Evolutionary conservation across 2,329 filamentous ascomycete species (phyloP).

Genomic region (Polytolypa hystricis): DNA sequence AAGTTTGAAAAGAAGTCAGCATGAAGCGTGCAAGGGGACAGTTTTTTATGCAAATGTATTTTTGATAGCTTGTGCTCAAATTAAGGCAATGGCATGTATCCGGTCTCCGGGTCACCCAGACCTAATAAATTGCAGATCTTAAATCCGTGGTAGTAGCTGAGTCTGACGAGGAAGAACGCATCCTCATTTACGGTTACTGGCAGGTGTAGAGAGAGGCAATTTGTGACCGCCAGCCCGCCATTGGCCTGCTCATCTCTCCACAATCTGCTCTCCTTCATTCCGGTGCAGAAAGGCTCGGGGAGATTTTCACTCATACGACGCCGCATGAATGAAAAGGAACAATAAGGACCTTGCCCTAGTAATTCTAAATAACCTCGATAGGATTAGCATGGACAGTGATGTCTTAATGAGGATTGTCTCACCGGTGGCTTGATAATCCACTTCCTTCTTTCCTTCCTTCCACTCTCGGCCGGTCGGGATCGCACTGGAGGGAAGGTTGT

Average conservation of each 20-base stretch:
- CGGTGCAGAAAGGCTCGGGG: not conserved
- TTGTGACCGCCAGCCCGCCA: not conserved
- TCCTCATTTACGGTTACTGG: slow-evolving; percentile 1
- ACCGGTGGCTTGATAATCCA: too few species aligned
- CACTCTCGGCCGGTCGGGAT: too few species aligned
- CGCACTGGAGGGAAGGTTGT: too few species aligned
- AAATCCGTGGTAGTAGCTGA: slow-evolving; percentile 1
- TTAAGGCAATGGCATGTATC: too few species aligned
- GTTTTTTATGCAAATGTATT: too few species aligned
- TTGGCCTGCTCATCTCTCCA: not conserved
- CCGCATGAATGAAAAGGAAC: too few species aligned
- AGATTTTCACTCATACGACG: not conserved
- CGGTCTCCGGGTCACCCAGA: not conserved
- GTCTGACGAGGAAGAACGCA: not conserved
- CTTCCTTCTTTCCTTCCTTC: too few species aligned
- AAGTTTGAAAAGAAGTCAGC: slow-evolving; percentile 1
- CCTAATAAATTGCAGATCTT: slow-evolving; percentile 1
- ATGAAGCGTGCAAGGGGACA: slow-evolving; percentile 2
- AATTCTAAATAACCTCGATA: too few species aligned
- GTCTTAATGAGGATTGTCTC: too few species aligned
- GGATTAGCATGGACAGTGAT: too few species aligned
- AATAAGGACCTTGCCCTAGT: too few species aligned
- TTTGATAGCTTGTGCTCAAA: too few species aligned
- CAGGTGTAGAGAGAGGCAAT: slow-evolving; percentile 1
- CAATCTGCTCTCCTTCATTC: slow-evolving; percentile 1